Evolutionary conservation across 352 stramenopile species (phyloP).

Genomic region (Aphanomyces invadans): DNA sequence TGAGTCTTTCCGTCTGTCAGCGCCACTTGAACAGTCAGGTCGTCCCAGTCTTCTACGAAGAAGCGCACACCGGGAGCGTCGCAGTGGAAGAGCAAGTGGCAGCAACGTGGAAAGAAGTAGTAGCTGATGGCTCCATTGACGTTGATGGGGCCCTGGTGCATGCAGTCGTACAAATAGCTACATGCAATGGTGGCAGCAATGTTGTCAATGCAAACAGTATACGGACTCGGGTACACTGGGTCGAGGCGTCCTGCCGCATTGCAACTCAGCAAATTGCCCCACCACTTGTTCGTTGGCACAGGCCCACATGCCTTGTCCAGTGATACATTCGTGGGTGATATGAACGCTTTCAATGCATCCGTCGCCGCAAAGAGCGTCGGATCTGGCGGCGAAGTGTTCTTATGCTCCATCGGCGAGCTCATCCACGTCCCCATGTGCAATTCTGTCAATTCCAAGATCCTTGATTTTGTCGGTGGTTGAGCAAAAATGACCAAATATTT

Average conservation of each 20-base stretch:
- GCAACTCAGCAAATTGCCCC: constrained; percentile 72
- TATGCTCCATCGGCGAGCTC: not conserved
- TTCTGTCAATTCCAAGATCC: no score
- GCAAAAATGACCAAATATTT: no score
- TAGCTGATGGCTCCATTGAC: constrained; percentile 78
- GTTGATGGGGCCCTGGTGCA: constrained; percentile 52
- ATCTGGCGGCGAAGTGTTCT: not conserved
- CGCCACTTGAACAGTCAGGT: constrained; percentile 54
- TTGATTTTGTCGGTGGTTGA: no score
- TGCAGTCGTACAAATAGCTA: constrained; percentile 69
- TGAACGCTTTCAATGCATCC: not conserved
- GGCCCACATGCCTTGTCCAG: constrained; percentile 16
- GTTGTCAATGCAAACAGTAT: constrained; percentile 39
- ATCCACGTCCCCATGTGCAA: no score
- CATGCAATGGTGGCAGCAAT: constrained; percentile 33
- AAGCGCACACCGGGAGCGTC: constrained; percentile 25
- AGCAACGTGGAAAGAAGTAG: constrained; percentile 73
- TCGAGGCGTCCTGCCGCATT: constrained; percentile 38
- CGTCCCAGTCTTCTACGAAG: constrained; percentile 61
- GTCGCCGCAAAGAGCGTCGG: constrained; percentile 8
- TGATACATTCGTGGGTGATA: constrained; percentile 3
- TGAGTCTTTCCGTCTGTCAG: constrained; percentile 24
- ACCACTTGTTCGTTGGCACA: constrained; percentile 78
- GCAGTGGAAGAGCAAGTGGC: constrained; percentile 62
- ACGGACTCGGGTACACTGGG: constrained; percentile 60